Conservation (phyloP, 495 filamentous ascomycete species). For the Schizothecium vesticola region DNA sequence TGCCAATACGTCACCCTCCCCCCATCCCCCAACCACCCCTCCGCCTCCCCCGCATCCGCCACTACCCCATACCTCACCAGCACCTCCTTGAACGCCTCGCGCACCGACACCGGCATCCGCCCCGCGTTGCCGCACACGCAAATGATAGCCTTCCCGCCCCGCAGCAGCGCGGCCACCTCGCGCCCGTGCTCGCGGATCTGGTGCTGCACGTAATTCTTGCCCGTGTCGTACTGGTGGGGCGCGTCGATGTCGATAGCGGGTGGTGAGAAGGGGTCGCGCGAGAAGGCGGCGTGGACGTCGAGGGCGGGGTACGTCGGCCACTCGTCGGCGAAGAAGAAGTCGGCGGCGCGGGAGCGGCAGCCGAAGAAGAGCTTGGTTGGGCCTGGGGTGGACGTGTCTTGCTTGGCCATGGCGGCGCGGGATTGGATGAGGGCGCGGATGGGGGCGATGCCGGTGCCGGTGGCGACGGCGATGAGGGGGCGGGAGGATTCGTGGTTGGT, state of each 20-base stretch:
- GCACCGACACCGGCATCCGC: conserved; percentile 83
- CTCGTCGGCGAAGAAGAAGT: conserved; percentile 77
- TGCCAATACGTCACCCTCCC: conserved; percentile 35
- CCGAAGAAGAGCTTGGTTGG: conserved; percentile 66
- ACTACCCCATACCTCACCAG: conserved; percentile 39
- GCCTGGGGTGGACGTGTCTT: conserved; percentile 16
- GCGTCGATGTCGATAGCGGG: conserved; percentile 26
- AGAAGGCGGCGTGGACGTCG: conserved; percentile 74
- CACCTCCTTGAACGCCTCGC: conserved; percentile 71
- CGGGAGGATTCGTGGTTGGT: conserved; percentile 11
- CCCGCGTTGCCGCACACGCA: conserved; percentile 82
- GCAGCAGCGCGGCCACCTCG: conserved; percentile 55
- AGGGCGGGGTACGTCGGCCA: conserved; percentile 51
- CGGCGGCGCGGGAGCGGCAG: conserved; percentile 62
- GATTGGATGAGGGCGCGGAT: conserved; percentile 77
- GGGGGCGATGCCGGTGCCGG: conserved; percentile 88
- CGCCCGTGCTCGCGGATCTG: conserved; percentile 57
- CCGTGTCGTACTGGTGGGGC: conserved; percentile 27
- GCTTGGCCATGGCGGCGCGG: conserved; percentile 35
- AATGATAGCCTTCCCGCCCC: conserved; percentile 23
- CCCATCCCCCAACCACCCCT: conserved; percentile 22
- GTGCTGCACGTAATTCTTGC: conserved; percentile 87
- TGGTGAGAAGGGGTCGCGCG: conserved; percentile 40
- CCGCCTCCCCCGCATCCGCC: conserved; percentile 23
- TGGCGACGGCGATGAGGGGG: conserved; percentile 75